Percentiles rank a stretch among this genome's conserved stretches.
phyloP scores from a whole-genome alignment of 352 stramenopile genomes.

The Blastocystis sp. region DNA sequence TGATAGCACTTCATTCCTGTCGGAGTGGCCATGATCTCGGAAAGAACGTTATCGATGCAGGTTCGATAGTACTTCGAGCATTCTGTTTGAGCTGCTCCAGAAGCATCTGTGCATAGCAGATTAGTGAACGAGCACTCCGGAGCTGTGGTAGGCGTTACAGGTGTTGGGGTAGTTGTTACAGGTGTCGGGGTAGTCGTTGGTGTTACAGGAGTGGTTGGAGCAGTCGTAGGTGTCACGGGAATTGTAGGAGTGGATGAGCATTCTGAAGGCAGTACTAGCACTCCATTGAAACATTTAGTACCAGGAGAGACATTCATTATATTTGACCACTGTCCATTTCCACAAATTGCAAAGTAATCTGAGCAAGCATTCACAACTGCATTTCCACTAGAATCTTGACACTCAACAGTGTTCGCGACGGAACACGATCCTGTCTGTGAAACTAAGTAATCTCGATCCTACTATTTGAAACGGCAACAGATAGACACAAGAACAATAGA shows the following conservation, averaged over 20 bases:
- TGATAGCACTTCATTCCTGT: conserved; percentile 25
- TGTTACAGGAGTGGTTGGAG: background rate
- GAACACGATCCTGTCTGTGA: background rate
- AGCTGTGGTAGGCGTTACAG: background rate
- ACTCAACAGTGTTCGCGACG: background rate
- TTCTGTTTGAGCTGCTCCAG: background rate
- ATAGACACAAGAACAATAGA: background rate
- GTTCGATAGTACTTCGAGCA: conserved; percentile 3
- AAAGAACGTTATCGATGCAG: background rate
- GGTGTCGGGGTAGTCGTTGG: background rate
- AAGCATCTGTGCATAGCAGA: background rate
- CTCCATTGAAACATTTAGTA: conserved; percentile 11
- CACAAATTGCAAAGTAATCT: conserved; percentile 2
- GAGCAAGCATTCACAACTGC: background rate
- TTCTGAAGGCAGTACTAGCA: background rate
- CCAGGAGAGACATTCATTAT: background rate
- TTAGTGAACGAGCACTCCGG: conserved; percentile 22
- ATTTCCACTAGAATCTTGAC: background rate
- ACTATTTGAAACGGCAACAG: background rate
- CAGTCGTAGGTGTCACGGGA: background rate
- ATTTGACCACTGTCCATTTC: background rate
- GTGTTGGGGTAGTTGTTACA: background rate
- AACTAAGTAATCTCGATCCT: background rate
- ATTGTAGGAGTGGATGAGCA: background rate
- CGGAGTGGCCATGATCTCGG: background rate